Percentiles rank a stretch among this genome's conserved stretches.
These are phyloP conservation scores for Cercospora zeina DNA, from an alignment of 2,329 filamentous ascomycete species.

Conservation along the genomic window DNA sequence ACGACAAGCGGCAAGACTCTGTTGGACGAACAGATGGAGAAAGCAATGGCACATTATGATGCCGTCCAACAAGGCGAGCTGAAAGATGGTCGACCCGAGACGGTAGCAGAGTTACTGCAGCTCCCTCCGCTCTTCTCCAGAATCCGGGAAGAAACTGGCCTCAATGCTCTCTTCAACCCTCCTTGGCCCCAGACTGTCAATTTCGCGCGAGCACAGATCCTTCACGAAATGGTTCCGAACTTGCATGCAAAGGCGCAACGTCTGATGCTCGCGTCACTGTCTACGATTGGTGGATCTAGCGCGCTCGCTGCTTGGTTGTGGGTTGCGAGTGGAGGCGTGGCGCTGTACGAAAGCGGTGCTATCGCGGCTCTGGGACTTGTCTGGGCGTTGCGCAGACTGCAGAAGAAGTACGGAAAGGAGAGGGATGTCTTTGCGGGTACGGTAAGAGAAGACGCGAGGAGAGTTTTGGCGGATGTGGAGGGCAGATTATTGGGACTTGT, in stretches of 20 bases:
- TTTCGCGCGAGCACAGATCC: conserved; percentile 59
- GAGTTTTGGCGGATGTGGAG: conserved; percentile 57
- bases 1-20: conserved; percentile 7
- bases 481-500: conserved; percentile 51
- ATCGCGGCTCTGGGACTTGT: conserved; percentile 61
- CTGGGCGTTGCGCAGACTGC: conserved; percentile 58
- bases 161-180: conserved; percentile 40
- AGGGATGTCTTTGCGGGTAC: conserved; percentile 54
- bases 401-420: conserved; percentile 59
- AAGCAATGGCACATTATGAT: conserved; percentile 24
- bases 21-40: conserved; percentile 15
- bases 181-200: conserved; percentile 77
- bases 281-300: conserved; percentile 62
- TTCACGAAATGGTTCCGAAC: conserved; percentile 45
- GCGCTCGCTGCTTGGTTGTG: conserved; percentile 59
- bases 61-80: conserved; percentile 18
- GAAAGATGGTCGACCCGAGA: conserved; percentile 23
- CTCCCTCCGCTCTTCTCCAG: conserved; percentile 33
- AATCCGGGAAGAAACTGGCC: conserved; percentile 33
- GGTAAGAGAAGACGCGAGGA: conserved; percentile 58
- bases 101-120: conserved; percentile 37
- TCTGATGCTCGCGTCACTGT: conserved; percentile 69
- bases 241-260: conserved; percentile 50
- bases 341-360: conserved; percentile 59
- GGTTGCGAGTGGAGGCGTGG: conserved; percentile 53